Evolutionary conservation across 108 stramenopile species (phyloP).

Genomic region (Cyclotella atomus): DNA sequence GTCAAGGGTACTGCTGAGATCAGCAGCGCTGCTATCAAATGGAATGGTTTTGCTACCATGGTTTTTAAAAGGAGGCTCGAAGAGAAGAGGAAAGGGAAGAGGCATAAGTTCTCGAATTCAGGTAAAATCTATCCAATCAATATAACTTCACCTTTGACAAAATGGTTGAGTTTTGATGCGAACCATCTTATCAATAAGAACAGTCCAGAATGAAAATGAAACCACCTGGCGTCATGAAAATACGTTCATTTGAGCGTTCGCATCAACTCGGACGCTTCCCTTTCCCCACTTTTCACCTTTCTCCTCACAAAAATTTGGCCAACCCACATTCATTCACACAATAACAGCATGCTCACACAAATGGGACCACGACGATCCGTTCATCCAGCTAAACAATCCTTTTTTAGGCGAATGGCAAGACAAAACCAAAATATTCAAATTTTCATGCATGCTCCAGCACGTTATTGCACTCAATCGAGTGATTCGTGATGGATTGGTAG

Average conservation of each 20-base stretch:
- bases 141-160: too few species aligned
- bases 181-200: too few species aligned
- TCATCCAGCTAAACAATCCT: not conserved
- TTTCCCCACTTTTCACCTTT: not conserved
- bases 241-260: too few species aligned
- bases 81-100: too few species aligned
- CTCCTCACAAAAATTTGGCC: not conserved
- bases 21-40: too few species aligned
- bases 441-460: not conserved
- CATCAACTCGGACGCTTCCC: not conserved
- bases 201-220: too few species aligned
- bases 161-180: too few species aligned
- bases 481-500: constrained; percentile 8
- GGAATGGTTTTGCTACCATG: too few species aligned
- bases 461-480: not conserved
- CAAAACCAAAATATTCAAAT: constrained; percentile 2
- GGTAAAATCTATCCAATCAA: too few species aligned
- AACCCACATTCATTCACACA: not conserved
- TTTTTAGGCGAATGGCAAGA: not conserved
- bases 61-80: too few species aligned
- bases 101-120: too few species aligned
- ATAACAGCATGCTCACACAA: not conserved
- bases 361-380: not conserved
- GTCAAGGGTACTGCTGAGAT: not conserved
- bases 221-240: too few species aligned